Conservation (phyloP, 202 grass and related monocot genomes). For the Bolboschoenoplectus hybrid region DNA sequence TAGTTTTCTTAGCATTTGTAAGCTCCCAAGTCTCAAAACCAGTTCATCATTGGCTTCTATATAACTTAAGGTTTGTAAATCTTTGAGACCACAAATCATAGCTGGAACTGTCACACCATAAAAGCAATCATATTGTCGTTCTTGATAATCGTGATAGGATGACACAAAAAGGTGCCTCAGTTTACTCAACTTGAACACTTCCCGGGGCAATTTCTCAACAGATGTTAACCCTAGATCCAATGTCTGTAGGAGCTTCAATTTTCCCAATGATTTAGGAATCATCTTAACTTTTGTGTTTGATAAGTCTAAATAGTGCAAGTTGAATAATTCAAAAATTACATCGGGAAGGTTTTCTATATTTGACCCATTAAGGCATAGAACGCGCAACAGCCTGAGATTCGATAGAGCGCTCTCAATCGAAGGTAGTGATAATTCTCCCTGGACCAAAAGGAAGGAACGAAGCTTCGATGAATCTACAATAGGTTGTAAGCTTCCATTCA, state of each 20-base stretch:
- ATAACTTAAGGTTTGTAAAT: not conserved
- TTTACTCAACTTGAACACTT: not conserved
- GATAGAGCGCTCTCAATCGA: conserved; percentile 21
- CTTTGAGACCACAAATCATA: conserved; percentile 9
- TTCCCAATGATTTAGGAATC: conserved; percentile 15
- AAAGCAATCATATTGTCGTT: conserved; percentile 39
- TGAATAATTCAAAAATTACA: conserved; percentile 39
- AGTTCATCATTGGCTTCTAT: conserved; percentile 26
- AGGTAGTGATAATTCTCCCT: not conserved
- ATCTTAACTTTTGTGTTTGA: not conserved
- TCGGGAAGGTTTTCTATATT: not conserved
- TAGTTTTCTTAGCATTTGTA: conserved; percentile 16
- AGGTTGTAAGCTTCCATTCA: not conserved
- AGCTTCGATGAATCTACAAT: not conserved
- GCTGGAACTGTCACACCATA: conserved; percentile 34
- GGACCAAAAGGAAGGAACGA: conserved; percentile 39
- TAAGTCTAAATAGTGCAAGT: conserved; percentile 2
- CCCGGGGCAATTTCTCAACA: conserved; percentile 23
- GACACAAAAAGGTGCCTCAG: conserved; percentile 11
- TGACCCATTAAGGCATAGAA: conserved; percentile 17
- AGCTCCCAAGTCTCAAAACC: conserved; percentile 12
- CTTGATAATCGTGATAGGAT: not conserved
- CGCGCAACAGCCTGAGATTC: conserved; percentile 36
- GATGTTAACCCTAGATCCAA: conserved; percentile 15
- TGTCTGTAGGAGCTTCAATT: conserved; percentile 35